phyloP scores from a whole-genome alignment of 1,284 basidiomycete species.

The Thecaphora thlaspeos region DNA sequence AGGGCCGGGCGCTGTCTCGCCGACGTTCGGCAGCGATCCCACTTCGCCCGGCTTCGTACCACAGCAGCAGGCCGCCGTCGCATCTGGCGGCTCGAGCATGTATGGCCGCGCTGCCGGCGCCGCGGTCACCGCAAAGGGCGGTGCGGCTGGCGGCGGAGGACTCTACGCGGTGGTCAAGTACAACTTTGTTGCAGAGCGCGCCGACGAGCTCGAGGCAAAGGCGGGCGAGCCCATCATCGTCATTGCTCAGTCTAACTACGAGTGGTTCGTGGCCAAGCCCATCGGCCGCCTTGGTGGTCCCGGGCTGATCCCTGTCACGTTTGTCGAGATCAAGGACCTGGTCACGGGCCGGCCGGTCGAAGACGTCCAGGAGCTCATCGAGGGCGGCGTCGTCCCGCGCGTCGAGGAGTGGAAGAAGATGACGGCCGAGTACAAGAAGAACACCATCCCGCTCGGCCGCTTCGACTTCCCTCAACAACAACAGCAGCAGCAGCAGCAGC shows the following conservation, averaged over 20 bases:
- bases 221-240: conserved; percentile 85
- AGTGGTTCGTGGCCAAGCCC: conserved; percentile 73
- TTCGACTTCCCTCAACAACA: conserved; percentile 33
- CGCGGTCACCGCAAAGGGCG: conserved; percentile 34
- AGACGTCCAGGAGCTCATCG: conserved; percentile 76
- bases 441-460: conserved; percentile 84
- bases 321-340: conserved; percentile 93
- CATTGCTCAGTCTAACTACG: conserved; percentile 52
- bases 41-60: neutral
- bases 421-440: conserved; percentile 92
- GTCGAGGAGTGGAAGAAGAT: conserved; percentile 98
- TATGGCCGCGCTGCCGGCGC: conserved; percentile 31
- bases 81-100: neutral
- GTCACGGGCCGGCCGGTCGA: conserved; percentile 66
- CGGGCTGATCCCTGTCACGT: conserved; percentile 92
- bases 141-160: conserved; percentile 40
- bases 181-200: conserved; percentile 88
- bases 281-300: conserved; percentile 91
- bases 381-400: conserved; percentile 79
- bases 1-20: conserved; percentile 26
- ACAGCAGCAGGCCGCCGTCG: neutral
- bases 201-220: conserved; percentile 93
- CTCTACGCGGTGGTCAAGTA: conserved; percentile 89
- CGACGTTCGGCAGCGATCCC: conserved; percentile 24
- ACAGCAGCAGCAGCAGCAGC: conserved; percentile 3